These are phyloP conservation scores for Durotheca rogersii DNA, from an alignment of 495 filamentous ascomycete species.

Conservation along the genomic window DNA sequence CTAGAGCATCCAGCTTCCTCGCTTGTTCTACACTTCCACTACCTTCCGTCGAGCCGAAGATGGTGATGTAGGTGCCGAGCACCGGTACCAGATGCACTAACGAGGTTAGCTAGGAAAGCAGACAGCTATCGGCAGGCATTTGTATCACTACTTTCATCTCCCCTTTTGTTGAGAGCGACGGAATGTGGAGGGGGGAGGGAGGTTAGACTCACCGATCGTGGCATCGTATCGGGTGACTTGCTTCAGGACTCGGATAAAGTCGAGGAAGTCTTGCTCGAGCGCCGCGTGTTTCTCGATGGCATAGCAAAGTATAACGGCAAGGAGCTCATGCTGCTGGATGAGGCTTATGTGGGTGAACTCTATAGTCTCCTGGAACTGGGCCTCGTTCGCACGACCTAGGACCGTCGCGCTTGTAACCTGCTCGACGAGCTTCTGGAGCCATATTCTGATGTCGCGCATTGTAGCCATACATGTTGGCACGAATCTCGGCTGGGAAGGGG, in stretches of 20 bases:
- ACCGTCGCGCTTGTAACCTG: conserved; percentile 68
- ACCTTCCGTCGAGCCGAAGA: conserved; percentile 72
- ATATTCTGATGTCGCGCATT: conserved; percentile 71
- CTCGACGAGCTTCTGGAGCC: conserved; percentile 70
- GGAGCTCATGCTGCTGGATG: conserved; percentile 80
- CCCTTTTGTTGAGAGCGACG: not conserved
- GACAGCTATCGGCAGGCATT: not conserved
- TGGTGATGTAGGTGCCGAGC: conserved; percentile 67
- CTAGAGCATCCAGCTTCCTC: conserved; percentile 63
- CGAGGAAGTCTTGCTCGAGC: conserved; percentile 66
- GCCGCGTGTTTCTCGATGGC: conserved; percentile 74
- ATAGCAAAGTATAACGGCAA: conserved; percentile 73
- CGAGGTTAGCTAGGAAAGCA: conserved; percentile 24
- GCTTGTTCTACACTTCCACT: conserved; percentile 59
- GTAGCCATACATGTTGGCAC: conserved; percentile 66
- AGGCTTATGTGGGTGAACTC: conserved; percentile 72
- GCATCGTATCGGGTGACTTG: conserved; percentile 44
- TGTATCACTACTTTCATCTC: not conserved
- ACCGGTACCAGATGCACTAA: conserved; percentile 79
- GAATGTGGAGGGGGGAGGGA: not conserved
- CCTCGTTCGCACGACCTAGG: conserved; percentile 64
- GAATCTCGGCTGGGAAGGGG: conserved; percentile 44
- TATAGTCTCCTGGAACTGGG: conserved; percentile 66
- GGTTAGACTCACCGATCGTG: conserved; percentile 24
- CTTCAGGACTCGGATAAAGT: conserved; percentile 64